Percentiles rank a stretch among this genome's conserved stretches.
These are phyloP conservation scores for Ajuga chamaepitys DNA, from an alignment of 257 asterid species.

Conservation along the genomic window DNA sequence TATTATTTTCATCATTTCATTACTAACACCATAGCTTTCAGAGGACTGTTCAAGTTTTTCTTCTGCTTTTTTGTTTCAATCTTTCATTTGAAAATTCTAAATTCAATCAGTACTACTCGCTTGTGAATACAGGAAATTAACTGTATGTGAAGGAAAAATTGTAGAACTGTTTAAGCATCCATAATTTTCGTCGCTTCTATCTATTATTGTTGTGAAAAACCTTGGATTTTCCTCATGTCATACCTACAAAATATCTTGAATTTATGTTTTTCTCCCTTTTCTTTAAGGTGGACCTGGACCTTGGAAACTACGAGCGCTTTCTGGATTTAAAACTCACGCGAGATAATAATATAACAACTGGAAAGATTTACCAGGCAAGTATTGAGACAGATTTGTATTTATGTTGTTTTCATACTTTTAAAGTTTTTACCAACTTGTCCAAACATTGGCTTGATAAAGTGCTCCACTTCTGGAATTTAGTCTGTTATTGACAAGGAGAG, in stretches of 20 bases:
- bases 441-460: slow-evolving; percentile 11
- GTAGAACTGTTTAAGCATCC: not conserved
- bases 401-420: not conserved
- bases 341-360: slow-evolving; percentile 86
- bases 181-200: not conserved
- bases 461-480: slow-evolving; percentile 24
- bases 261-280: too few species aligned
- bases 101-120: not conserved
- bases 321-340: slow-evolving; percentile 73
- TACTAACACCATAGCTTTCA: too few species aligned
- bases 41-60: not conserved
- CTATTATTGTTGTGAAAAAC: not conserved
- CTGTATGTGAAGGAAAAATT: not conserved
- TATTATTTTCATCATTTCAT: not conserved
- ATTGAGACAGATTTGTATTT: not conserved
- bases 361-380: slow-evolving; percentile 87
- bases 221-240: not conserved
- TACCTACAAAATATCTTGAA: slow-evolving; percentile 8
- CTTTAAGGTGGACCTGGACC: slow-evolving; percentile 95
- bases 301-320: slow-evolving; percentile 93
- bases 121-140: not conserved
- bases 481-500: slow-evolving; percentile 69
- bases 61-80: not conserved
- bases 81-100: not conserved
- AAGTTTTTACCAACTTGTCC: not conserved